Evolutionary conservation across 768 basidiomycete genomes (phyloP), one percentile per base, ranked within the genome.

Genomic region (Hypholoma sublateritium): DNA sequence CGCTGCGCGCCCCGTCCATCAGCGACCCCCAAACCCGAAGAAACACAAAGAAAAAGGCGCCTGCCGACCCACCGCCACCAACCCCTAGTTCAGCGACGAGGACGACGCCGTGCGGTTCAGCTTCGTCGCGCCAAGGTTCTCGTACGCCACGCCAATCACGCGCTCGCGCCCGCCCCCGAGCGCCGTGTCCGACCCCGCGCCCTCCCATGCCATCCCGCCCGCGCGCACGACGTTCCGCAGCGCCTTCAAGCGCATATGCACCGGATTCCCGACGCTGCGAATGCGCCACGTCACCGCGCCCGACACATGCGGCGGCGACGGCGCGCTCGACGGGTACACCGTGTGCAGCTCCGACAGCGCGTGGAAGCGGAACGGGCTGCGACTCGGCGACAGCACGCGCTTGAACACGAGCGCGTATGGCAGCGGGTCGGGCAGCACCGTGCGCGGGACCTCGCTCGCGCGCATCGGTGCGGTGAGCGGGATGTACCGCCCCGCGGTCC

Each of bases 201-300:
- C 80, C 60, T 80, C 80, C 78, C 80, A 81, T 57, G 68, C 63
- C 60, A 73, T 66, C n/a, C 73, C 79, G 3, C 72, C 70, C 58
- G 71, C 71, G 62, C 64, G 74, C 66, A 81, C 74, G 8, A 80
- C 67, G 62, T 86, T 87, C 63, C 83, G 80, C 64, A 86, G 69
- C n/a, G 87, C 88, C 65, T 76, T 77, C 41, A 88, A 65, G 3
- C 86, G 74, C 50, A 88, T 72, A 58, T 80, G 75, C 43, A 81
- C 74, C 5, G 86, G 86, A 62, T 89, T 89, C 52, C 80, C 73
- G 5, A 88, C 77, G 2, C 80, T 81, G 7, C 88, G 76, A 61
- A 82, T 72, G 25, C 87, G 78, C 61, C 79, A 77, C 5, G 56
- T 66, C 32, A 67, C 57, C 43, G 61, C 62, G 48, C 59, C 59